Evolutionary conservation across 345 rosid genomes (phyloP), one percentile per base, ranked within the genome.

Genomic region (Eucalyptus sp.): DNA sequence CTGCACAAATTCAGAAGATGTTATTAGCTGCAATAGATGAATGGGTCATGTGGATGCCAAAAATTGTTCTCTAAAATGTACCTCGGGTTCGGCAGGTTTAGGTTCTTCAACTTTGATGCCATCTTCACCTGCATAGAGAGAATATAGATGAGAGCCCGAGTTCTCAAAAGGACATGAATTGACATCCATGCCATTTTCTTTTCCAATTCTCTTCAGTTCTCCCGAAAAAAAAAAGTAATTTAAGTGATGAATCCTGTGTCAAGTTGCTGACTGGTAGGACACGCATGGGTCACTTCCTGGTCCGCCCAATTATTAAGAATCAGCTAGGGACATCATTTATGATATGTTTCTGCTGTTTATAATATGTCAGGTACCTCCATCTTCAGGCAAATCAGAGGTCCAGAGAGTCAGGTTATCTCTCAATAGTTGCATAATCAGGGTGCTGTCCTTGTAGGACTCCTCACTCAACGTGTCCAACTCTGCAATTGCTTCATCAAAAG

Each of bases 301-400:
- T 71, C 83, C 46, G 43, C 27, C 46, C 83, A 76, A 37, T 10
- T 76, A 18, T 37, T 86, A 62, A 56, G 31, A 16, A 29, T 80
- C 20, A 25, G 14, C 29, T 46, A 6, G 43, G 25, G 62, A 50
- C 31, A 52, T 3, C 31, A 88, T 88, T 24, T 50, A 8, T 20
- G 46, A 71, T 8, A 51, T 60, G n/a, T 37, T 76, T 62, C 86
- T 68, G 50, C 48, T 37, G 7, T 37, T 41, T 41, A 76, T 37
- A 37, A 44, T 44, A 16, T 49, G 24, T 43, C 18, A 15, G 52
- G 14, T 90, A 96, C 99, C 99, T 95, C 98, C 98, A 91, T 98
- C 99, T 93, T 98, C 99, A 89, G 99, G 99, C 93, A 98, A 96
- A 93, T 98, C 99, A 89, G 98, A 96, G 90, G 99, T 98, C 99